phyloP scores from a whole-genome alignment of 306 rosid species.

The Prunus mongolica region DNA sequence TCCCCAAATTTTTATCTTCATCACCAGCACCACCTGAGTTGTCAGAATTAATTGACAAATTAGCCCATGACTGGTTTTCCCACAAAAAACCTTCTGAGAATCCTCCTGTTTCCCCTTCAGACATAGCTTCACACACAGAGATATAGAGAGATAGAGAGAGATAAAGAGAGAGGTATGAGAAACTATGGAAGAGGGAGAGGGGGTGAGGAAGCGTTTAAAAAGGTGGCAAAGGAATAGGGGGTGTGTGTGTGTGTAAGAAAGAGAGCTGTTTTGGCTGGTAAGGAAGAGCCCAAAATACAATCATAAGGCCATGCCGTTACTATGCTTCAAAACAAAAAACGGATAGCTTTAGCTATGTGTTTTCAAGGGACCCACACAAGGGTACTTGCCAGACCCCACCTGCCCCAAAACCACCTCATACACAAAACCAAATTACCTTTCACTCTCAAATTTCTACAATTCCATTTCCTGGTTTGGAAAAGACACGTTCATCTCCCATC shows the following conservation, averaged over 20 bases:
- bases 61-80: slow-evolving; percentile 29
- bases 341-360: slow-evolving; percentile 12
- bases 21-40: slow-evolving; percentile 11
- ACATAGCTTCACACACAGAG: slow-evolving; percentile 8
- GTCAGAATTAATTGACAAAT: slow-evolving; percentile 20
- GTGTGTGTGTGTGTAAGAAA: background rate
- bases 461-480: background rate
- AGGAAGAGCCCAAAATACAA: slow-evolving; percentile 39
- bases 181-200: background rate
- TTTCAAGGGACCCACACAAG: slow-evolving; percentile 33
- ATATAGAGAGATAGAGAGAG: background rate
- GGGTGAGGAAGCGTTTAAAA: slow-evolving; percentile 14
- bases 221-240: slow-evolving; percentile 25
- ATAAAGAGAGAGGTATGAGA: background rate
- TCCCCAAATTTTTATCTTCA: background rate
- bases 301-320: slow-evolving; percentile 48
- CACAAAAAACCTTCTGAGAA: background rate
- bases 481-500: too few relatives aligned
- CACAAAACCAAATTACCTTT: background rate
- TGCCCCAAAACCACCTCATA: background rate
- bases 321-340: slow-evolving; percentile 36
- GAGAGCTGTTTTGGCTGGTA: slow-evolving; percentile 6
- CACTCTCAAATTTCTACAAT: background rate
- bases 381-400: slow-evolving; percentile 8
- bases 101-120: background rate